These are phyloP conservation scores for Lumnitzera littorea DNA, from an alignment of 345 rosid genomes.

Conservation along the genomic window DNA sequence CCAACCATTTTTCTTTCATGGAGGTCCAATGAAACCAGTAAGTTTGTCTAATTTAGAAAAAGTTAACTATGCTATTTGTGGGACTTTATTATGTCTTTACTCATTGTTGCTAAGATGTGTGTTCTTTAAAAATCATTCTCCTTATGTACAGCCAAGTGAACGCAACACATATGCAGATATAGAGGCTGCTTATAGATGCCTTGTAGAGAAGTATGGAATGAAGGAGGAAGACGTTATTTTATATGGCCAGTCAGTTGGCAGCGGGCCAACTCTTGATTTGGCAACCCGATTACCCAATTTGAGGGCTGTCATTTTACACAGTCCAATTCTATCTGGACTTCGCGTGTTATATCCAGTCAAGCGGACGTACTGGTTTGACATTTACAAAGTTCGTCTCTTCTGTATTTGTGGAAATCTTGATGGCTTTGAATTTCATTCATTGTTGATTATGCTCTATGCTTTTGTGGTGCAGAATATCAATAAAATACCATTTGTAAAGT, in stretches of 20 bases:
- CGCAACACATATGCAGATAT: conserved; percentile 82
- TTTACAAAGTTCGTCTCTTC: conserved; percentile 51
- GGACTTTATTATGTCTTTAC: background rate
- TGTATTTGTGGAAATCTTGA: background rate
- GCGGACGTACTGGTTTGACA: conserved; percentile 92
- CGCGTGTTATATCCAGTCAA: conserved; percentile 93
- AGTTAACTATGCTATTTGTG: too few species aligned
- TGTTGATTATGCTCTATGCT: background rate
- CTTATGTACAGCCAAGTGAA: conserved; percentile 66
- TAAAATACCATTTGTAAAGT: conserved; percentile 63
- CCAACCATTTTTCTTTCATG: conserved; percentile 2
- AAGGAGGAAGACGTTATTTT: conserved; percentile 81
- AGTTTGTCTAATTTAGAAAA: background rate
- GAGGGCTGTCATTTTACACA: conserved; percentile 94
- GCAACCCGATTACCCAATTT: conserved; percentile 59
- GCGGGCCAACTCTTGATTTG: conserved; percentile 88
- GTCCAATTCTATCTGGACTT: conserved; percentile 84
- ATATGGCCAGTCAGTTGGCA: conserved; percentile 93
- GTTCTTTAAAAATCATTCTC: conserved; percentile 5
- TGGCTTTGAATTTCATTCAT: background rate
- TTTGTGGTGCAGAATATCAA: conserved; percentile 64
- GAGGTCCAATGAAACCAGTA: conserved; percentile 5
- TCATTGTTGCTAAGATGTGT: conserved; percentile 1
- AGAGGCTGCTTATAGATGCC: conserved; percentile 82
- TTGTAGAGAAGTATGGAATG: conserved; percentile 62